Evolutionary conservation across 805 yeast genomes (phyloP), one percentile per base, ranked within the genome.

Genomic region (Saturnispora mendoncae): DNA sequence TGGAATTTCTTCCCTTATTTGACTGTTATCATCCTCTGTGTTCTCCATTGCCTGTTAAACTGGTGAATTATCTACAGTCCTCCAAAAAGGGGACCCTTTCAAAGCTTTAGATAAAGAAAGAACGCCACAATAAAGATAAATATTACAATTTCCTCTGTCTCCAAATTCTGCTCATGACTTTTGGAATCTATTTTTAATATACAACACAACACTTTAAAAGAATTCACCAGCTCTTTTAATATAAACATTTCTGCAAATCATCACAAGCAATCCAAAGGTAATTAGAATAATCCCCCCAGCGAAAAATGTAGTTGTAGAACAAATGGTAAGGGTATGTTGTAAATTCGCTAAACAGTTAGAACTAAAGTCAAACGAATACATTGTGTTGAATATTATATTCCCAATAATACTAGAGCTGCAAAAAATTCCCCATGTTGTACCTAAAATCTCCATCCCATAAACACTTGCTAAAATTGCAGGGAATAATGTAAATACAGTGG

Each of bases 371-470:
- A 63, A 50, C 1, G 94, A 95, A 58, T 81, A 88, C 12, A 78
- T 50, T 39, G 84, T 57, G 92, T 95, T 58, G n/a, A 57, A 39
- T 31, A 53, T 40, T 42, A 58, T 41, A 28, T 55, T 57, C 3
- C 63, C 63, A 36, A 58, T 31, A 18, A 56, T 51, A 2, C 96
- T 95, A 0, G 94, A 92, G 27, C 84, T 69, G 72, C 86, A 80
- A 57, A 86, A 84, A 20, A 82, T 66, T 2, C 97, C 97, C 85
- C 95, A 90, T 2, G 90, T 83, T 2, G 95, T 83, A 0, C 97
- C 97, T 60, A 90, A 76, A 26, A 84, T 72, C 33, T 83, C 87
- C 18, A 83, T 71, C 0, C 97, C 97, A 87, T 95, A 92, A 3
- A 84, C 75, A 4, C 80, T 68, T 1, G 94, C 80, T 13, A 87